phyloP scores from a whole-genome alignment of 768 basidiomycete species.

The Amanita thiersii region DNA sequence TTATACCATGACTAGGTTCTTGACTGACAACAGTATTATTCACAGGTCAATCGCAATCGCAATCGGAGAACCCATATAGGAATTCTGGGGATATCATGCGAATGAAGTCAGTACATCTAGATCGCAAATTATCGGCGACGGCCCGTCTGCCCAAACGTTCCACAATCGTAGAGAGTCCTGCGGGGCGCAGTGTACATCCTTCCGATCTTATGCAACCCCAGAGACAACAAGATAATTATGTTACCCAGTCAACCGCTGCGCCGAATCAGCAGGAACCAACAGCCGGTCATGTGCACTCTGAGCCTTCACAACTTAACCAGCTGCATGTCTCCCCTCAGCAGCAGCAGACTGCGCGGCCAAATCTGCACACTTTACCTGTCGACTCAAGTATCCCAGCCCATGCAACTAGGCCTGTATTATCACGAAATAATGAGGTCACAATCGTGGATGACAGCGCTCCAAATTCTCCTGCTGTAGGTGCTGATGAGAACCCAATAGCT shows the following conservation, averaged over 20 bases:
- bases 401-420: slow-evolving; percentile 58
- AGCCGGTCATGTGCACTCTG: slow-evolving; percentile 24
- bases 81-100: slow-evolving; percentile 88
- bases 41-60: slow-evolving; percentile 19
- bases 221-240: slow-evolving; percentile 33
- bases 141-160: slow-evolving; percentile 89
- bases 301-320: slow-evolving; percentile 20
- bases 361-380: slow-evolving; percentile 31
- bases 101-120: slow-evolving; percentile 90
- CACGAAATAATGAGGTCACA: slow-evolving; percentile 77
- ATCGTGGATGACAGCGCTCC: slow-evolving; percentile 80
- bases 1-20: not conserved
- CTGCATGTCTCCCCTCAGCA: slow-evolving; percentile 18
- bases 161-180: slow-evolving; percentile 91
- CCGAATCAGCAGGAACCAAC: slow-evolving; percentile 27
- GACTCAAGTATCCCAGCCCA: slow-evolving; percentile 33
- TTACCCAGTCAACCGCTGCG: slow-evolving; percentile 24
- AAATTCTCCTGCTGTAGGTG: slow-evolving; percentile 55
- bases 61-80: slow-evolving; percentile 69
- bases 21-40: slow-evolving; percentile 17
- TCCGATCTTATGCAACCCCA: slow-evolving; percentile 47
- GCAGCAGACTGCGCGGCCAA: slow-evolving; percentile 24
- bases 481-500: slow-evolving; percentile 31
- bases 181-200: slow-evolving; percentile 77
- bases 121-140: slow-evolving; percentile 92